Evolutionary conservation across 306 rosid genomes (phyloP), one percentile per base, ranked within the genome.

Genomic region (Mimosa pudica): DNA sequence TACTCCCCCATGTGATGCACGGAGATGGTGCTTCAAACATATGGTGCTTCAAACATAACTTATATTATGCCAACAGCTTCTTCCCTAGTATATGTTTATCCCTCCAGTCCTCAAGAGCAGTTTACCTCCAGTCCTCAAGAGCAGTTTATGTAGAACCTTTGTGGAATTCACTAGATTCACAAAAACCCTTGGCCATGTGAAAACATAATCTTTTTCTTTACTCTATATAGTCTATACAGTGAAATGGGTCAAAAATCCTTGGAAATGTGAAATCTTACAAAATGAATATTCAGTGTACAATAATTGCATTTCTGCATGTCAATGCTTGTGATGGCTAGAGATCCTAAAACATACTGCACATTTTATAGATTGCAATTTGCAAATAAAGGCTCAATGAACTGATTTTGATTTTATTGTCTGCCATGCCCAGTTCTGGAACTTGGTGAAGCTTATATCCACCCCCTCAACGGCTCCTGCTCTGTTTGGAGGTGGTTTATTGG

Each of bases 401-500:
- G 74, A 79, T 78, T 64, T 12, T 67, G 68, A 78, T 78, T 58
- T 75, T 77, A 67, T 67, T 73, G 44, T 78, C 73, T 67, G 72
- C 83, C 54, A 49, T 77, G 78, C 88, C 77, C 90, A 96, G 99
- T 83, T 96, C 79, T 96, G 92, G 92, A 89, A 86, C 88, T 4
- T 89, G 77, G 87, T 96, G 81, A 90, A 81, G 83, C 90, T 93
- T 75, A 0, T 90, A 3, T 73, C 91, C 47, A 83, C 98, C 42
- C 87, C 96, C 66, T 79, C 97, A 83, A 85, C 84, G 60, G 70
- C 97, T 51, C 97, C 99, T 75, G 99, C 95, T 60, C 69, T 96
- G 77, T 79, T 93, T 80, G 99, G 96, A 63, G 99, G 99, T 3
- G 94, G 96, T 73, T 85, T 96, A 64, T 82, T 96, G 89, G 97